phyloP scores from a whole-genome alignment of 2,329 filamentous ascomycete genomes.

The Macrophomina phaseolina region DNA sequence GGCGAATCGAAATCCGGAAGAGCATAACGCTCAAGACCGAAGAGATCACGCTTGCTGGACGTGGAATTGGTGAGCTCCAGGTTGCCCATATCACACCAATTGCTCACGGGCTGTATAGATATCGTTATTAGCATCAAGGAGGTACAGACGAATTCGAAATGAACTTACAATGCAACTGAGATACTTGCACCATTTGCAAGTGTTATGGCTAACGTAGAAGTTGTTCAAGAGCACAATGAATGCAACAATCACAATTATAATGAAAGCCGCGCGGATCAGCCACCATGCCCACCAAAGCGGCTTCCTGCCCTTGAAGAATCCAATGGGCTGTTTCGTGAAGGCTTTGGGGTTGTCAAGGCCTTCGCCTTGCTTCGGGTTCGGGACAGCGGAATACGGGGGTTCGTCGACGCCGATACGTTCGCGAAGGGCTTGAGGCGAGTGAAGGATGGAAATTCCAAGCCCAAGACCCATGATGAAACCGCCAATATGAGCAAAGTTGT shows the following conservation, averaged over 20 bases:
- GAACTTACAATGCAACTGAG: constrained; percentile 85
- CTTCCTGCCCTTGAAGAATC: constrained; percentile 91
- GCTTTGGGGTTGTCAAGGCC: constrained; percentile 53
- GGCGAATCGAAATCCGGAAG: constrained; percentile 8
- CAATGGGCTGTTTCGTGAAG: constrained; percentile 59
- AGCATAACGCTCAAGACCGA: constrained; percentile 21
- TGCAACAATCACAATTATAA: constrained; percentile 80
- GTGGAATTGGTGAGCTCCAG: constrained; percentile 28
- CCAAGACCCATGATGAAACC: constrained; percentile 92
- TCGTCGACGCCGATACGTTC: constrained; percentile 72
- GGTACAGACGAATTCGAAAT: neutral
- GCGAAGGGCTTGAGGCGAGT: constrained; percentile 82
- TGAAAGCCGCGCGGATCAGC: constrained; percentile 77
- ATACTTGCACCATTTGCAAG: constrained; percentile 93
- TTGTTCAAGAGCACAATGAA: constrained; percentile 89
- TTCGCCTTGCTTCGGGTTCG: constrained; percentile 45
- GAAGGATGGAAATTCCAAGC: constrained; percentile 83
- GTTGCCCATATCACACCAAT: constrained; percentile 46
- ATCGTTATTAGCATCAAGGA: constrained; percentile 1
- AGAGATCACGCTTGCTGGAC: constrained; percentile 28
- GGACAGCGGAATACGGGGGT: constrained; percentile 73
- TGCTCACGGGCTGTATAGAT: constrained; percentile 32
- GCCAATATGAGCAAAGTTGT: constrained; percentile 98
- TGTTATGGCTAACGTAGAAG: constrained; percentile 80
- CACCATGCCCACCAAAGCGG: constrained; percentile 98